A percentile compares a stretch with the other conserved stretches of the same genome.
phyloP scores from a whole-genome alignment of 176 grass and related monocot genomes.

The Carex pumila region DNA sequence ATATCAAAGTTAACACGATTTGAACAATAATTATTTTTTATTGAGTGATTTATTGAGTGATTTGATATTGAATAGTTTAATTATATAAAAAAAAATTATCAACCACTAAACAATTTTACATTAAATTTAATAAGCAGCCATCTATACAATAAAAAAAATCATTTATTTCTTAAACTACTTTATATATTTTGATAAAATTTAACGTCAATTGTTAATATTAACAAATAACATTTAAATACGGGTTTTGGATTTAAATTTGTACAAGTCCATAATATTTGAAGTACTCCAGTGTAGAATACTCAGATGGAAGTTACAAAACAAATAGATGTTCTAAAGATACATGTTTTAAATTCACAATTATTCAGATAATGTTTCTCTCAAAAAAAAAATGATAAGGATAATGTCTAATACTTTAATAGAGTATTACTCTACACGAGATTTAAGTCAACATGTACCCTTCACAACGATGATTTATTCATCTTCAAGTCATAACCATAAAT shows the following conservation, averaged over 20 bases:
- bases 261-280: background rate
- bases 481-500: background rate
- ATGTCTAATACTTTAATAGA: background rate
- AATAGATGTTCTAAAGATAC: background rate
- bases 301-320: background rate
- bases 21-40: too few species aligned
- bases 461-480: too few species aligned
- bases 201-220: background rate
- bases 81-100: too few species aligned
- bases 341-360: background rate
- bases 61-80: too few species aligned
- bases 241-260: background rate
- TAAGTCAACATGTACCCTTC: background rate
- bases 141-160: background rate
- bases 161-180: background rate
- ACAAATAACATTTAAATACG: background rate
- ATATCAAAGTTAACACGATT: too few species aligned
- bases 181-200: too few species aligned
- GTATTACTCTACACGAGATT: background rate
- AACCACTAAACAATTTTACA: background rate
- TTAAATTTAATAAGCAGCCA: too few species aligned
- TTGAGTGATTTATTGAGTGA: too few species aligned
- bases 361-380: background rate
- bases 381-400: too few species aligned
- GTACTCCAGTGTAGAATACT: background rate